These are phyloP conservation scores for Uronychia setigera DNA, from an alignment of 73 alveolate genomes.

Conservation along the genomic window DNA sequence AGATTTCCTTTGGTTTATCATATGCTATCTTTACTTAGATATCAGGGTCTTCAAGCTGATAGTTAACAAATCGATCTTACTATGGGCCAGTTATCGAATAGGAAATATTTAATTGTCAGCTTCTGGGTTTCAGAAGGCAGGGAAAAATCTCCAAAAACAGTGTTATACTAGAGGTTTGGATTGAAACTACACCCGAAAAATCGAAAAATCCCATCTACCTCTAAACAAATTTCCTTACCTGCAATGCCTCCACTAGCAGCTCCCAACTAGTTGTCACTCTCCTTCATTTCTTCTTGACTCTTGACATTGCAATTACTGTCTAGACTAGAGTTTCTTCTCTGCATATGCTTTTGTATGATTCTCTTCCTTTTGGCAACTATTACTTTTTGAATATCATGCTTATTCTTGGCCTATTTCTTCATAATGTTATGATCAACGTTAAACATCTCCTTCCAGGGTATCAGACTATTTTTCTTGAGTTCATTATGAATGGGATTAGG, in stretches of 20 bases:
- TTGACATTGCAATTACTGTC: too few species aligned
- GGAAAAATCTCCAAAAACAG: not conserved
- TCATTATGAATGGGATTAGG: not conserved
- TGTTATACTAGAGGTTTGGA: not conserved
- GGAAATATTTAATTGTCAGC: not conserved
- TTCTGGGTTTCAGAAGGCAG: not conserved
- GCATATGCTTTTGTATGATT: not conserved
- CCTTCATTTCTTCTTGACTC: too few species aligned
- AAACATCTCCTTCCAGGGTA: not conserved
- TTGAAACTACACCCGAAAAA: not conserved
- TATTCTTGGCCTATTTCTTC: not conserved
- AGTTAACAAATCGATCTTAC: not conserved
- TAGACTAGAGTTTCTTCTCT: not conserved
- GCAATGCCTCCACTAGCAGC: too few species aligned
- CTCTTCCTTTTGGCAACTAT: not conserved
- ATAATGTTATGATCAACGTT: not conserved
- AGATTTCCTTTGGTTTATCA: constrained; percentile 22
- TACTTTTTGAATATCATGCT: not conserved
- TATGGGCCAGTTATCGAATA: not conserved
- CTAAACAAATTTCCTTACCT: not conserved
- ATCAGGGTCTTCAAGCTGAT: not conserved
- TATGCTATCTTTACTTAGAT: constrained; percentile 28
- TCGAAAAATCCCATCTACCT: not conserved
- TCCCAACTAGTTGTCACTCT: too few species aligned
- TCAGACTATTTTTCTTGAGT: not conserved